These are phyloP conservation scores for Blastocystis sp. DNA, from an alignment of 352 stramenopile species.

Conservation along the genomic window DNA sequence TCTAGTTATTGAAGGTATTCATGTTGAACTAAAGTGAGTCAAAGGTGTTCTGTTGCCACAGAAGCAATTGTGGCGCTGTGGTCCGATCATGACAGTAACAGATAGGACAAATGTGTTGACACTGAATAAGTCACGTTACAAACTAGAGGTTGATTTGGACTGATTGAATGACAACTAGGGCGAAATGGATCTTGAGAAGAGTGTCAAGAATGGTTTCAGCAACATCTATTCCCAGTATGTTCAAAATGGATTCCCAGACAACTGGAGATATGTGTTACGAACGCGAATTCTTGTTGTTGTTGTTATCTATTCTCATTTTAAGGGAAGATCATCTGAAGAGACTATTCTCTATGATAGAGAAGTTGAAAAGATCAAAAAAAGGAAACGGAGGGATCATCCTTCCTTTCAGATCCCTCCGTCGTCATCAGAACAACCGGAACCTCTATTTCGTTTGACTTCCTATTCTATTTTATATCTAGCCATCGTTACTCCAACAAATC, in stretches of 20 bases:
- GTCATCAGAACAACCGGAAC: background rate
- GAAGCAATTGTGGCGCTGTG: conserved; percentile 12
- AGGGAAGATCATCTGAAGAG: background rate
- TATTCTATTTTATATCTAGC: background rate
- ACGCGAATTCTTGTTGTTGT: background rate
- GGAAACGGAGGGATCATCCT: background rate
- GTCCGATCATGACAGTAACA: background rate
- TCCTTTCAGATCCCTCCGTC: background rate
- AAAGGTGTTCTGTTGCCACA: conserved; percentile 2
- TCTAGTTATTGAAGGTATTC: conserved; percentile 8
- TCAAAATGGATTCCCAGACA: background rate
- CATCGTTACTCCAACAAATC: background rate
- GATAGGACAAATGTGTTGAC: background rate
- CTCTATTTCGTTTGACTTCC: background rate
- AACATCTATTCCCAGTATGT: background rate
- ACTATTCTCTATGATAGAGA: background rate
- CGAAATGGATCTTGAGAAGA: conserved; percentile 3
- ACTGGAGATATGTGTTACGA: background rate
- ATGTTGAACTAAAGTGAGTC: background rate
- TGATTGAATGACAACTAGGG: background rate
- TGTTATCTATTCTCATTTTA: background rate
- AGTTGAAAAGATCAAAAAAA: background rate
- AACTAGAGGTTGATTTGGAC: background rate
- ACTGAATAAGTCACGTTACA: background rate
- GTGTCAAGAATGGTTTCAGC: conserved; percentile 12